Evolutionary conservation across 202 grass and related monocot species (phyloP).

Genomic region (Brachypodium distachyon): DNA sequence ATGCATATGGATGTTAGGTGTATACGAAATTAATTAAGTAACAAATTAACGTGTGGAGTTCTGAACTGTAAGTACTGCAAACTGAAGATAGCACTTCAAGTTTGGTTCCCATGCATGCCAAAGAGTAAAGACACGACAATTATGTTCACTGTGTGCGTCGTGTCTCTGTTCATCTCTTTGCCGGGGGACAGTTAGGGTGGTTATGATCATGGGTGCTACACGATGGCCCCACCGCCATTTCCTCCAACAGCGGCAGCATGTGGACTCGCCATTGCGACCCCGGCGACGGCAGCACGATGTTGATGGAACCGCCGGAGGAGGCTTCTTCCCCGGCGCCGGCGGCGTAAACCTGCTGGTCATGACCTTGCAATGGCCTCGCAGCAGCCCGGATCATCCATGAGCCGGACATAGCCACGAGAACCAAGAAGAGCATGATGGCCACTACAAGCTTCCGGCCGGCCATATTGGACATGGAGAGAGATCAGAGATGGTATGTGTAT

Average conservation of each 20-base stretch:
- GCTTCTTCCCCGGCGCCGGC: not conserved
- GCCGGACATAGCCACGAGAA: not conserved
- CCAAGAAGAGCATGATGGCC: slow-evolving; percentile 8
- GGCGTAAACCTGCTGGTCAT: too few species aligned
- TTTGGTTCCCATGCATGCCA: too few species aligned
- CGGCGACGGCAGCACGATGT: not conserved
- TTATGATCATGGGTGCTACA: not conserved
- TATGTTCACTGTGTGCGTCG: too few species aligned
- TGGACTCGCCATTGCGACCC: not conserved
- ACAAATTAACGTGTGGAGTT: not conserved
- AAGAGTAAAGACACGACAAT: too few species aligned
- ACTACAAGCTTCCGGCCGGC: not conserved
- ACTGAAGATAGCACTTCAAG: not conserved
- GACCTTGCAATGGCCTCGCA: not conserved
- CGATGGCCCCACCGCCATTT: not conserved
- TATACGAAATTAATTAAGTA: not conserved
- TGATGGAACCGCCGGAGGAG: not conserved
- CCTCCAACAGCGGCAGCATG: not conserved
- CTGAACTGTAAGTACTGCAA: not conserved
- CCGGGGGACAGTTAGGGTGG: not conserved
- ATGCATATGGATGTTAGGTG: not conserved
- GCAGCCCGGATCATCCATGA: not conserved
- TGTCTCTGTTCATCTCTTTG: not conserved
- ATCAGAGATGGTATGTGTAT: not conserved
- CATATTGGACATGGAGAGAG: not conserved